Base-by-base conservation (phyloP, 2,329 filamentous ascomycete species). In the Ilyonectria mors-panacis region DNA sequence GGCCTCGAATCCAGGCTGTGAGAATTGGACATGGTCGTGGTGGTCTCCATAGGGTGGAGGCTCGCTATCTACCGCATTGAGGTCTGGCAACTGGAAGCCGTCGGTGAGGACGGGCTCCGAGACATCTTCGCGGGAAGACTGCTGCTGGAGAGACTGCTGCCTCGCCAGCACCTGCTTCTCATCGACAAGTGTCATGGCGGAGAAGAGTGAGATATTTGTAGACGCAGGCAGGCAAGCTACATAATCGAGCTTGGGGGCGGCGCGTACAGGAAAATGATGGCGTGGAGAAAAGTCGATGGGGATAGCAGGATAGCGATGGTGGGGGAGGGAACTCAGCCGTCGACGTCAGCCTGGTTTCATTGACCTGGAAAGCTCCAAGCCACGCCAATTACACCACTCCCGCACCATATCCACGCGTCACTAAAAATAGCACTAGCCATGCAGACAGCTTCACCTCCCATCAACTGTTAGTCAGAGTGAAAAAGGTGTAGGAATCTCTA, bases 1-100 rank as follows among this genome's bases (percentile, higher is more conserved):
- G 26, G 90, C 90, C 56, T 89, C 85, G 66, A 92, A 88, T 15
- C 89, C 90, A 50, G 88, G 84, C 72, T 91, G 89, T 21, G 85
- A 88, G 65, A 92, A 85, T 64, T 88, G 85, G 26, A 92, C 77
- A 60, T 87, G 84, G 69, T 89, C 84, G 60, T 84, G 84, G 15
- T 82, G 79, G 21, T 88, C 86, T 71, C 89, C 89, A 73, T 92
- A 92, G 1, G 88, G 85, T 2, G 88, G 89, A 23, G 86, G 87
- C 7, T 82, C 81, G 19, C 85, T 83, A 1, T 79, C 74, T 33
- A 78, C 77, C 47, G 79, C 75, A 13, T 80, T 83, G 33, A 86
- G 78, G 33, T 82, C 81, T 3, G 84, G 81, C 30, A 81, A 68
- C 48, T 81, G 74, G 69, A 82, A 83, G 69, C 79, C 81, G 63